These are phyloP conservation scores for Sporobolomyces roseus DNA, from an alignment of 768 basidiomycete species.

Conservation along the genomic window DNA sequence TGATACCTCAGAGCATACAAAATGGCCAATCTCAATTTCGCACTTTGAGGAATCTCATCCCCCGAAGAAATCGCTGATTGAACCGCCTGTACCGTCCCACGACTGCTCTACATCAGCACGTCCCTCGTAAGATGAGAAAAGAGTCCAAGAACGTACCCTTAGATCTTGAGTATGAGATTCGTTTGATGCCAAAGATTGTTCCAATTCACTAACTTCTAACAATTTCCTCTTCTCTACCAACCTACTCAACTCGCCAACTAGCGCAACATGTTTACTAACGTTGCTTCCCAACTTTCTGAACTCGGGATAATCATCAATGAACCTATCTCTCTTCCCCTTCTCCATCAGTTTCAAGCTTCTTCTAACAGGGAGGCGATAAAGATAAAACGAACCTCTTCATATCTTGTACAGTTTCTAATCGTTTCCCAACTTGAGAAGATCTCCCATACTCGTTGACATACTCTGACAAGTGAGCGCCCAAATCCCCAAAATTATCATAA, in stretches of 20 bases:
- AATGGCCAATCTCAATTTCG: constrained; percentile 85
- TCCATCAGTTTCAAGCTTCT: too few relatives aligned
- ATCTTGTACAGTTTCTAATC: constrained; percentile 88
- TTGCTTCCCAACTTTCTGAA: constrained; percentile 94
- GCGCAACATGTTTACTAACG: constrained; percentile 95
- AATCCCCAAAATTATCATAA: constrained; percentile 90
- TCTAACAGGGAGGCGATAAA: constrained; percentile 46
- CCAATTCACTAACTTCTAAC: constrained; percentile 85
- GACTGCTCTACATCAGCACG: background rate
- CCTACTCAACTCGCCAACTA: constrained; percentile 92
- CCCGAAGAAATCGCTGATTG: constrained; percentile 63
- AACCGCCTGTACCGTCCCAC: constrained; percentile 59
- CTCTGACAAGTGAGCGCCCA: constrained; percentile 81
- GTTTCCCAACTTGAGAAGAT: constrained; percentile 64
- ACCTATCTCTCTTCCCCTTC: too few relatives aligned
- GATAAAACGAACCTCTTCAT: constrained; percentile 66
- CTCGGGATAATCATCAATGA: constrained; percentile 95
- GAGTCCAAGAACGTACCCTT: constrained; percentile 56
- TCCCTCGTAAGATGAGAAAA: background rate
- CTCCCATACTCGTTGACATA: constrained; percentile 82
- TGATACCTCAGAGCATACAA: constrained; percentile 92
- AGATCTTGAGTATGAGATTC: constrained; percentile 74
- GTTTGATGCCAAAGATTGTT: constrained; percentile 90
- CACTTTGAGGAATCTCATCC: constrained; percentile 66
- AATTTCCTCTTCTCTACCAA: constrained; percentile 80